A percentile compares a stretch with the other conserved stretches of the same genome.
Evolutionary conservation across 441 rosid species (phyloP).

Genomic region (Erodium trifolium): DNA sequence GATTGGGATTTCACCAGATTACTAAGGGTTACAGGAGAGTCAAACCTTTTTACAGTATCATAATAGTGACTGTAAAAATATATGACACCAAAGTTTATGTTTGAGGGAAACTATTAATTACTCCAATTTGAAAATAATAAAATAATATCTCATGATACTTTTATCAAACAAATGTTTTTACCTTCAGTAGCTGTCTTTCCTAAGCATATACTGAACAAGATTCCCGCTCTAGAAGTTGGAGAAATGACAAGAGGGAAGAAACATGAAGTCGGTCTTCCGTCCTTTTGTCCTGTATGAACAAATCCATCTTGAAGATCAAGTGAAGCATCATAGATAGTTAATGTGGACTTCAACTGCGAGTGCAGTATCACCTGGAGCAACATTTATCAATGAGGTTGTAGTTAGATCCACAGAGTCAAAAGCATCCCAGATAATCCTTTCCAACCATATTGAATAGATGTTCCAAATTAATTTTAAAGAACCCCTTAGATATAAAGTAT

Average conservation of each 20-base stretch:
- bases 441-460: background rate
- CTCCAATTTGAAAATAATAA: background rate
- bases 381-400: slow-evolving; percentile 8
- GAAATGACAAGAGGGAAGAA: slow-evolving; percentile 81
- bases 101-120: background rate
- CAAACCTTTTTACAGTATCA: background rate
- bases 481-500: background rate
- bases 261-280: slow-evolving; percentile 76
- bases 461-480: background rate
- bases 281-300: slow-evolving; percentile 51
- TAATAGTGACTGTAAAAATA: background rate
- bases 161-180: slow-evolving; percentile 21
- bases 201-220: slow-evolving; percentile 63
- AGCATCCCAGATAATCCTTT: background rate
- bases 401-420: background rate
- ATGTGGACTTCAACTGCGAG: slow-evolving; percentile 85
- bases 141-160: background rate
- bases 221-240: slow-evolving; percentile 71
- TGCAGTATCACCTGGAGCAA: slow-evolving; percentile 72
- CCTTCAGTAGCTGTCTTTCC: slow-evolving; percentile 48
- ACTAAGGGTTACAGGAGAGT: background rate
- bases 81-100: background rate
- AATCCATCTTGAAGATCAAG: slow-evolving; percentile 96
- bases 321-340: slow-evolving; percentile 82
- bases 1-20: background rate